Evolutionary conservation across 371 early-diverging fungal species (phyloP).

Genomic region (Rhizopus microsporus): DNA sequence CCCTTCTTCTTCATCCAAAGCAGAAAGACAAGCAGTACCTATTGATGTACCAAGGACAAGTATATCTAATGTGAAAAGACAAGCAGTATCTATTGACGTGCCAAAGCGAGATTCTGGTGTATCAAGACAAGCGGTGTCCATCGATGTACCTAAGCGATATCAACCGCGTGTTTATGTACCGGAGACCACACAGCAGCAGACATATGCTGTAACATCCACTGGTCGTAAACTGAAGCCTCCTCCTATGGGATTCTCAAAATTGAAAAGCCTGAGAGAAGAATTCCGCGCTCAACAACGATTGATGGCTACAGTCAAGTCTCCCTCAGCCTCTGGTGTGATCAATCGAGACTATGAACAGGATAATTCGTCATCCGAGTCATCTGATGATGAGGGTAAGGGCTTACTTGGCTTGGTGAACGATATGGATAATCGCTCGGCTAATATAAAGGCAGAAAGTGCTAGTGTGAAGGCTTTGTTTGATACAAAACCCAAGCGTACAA

Average conservation of each 20-base stretch:
- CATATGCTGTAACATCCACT: slow-evolving; percentile 44
- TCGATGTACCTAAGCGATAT: slow-evolving; percentile 9
- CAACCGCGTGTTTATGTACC: slow-evolving; percentile 22
- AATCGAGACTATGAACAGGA: slow-evolving; percentile 18
- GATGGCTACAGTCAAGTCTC: slow-evolving; percentile 38
- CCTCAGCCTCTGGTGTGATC: slow-evolving; percentile 36
- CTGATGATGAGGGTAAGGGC: slow-evolving; percentile 30
- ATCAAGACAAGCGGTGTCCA: background rate
- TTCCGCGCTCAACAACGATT: slow-evolving; percentile 36
- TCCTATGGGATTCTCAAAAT: slow-evolving; percentile 45
- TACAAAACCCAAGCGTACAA: slow-evolving; percentile 30
- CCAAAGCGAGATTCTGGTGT: slow-evolving; percentile 8
- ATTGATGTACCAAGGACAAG: background rate
- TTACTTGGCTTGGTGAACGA: slow-evolving; percentile 31
- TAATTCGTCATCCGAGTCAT: slow-evolving; percentile 28
- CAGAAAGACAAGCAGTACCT: slow-evolving; percentile 5
- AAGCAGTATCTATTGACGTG: background rate
- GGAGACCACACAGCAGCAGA: slow-evolving; percentile 13
- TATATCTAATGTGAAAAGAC: background rate
- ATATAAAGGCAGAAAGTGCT: slow-evolving; percentile 32
- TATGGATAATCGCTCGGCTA: slow-evolving; percentile 13
- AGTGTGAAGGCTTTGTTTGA: slow-evolving; percentile 42
- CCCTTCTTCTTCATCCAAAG: background rate
- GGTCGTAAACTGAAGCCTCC: slow-evolving; percentile 44
- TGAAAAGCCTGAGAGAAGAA: slow-evolving; percentile 37